phyloP scores from a whole-genome alignment of 768 basidiomycete genomes.

The Tricholoma matsutake region DNA sequence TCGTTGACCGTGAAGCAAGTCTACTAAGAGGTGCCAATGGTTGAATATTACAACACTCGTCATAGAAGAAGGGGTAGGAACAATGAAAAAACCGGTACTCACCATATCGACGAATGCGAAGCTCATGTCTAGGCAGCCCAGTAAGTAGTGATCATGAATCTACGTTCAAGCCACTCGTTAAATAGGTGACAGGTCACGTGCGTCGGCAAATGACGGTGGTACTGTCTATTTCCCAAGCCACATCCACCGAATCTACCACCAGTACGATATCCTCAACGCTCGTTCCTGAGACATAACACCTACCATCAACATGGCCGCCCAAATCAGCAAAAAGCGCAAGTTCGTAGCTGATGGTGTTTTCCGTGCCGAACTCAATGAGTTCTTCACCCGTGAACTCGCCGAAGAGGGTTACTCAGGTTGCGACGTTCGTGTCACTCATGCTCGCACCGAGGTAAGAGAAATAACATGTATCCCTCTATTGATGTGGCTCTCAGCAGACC shows the following conservation, averaged over 20 bases:
- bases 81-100: slow-evolving; percentile 1
- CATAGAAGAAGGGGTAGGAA: slow-evolving; percentile 39
- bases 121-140: too few relatives aligned
- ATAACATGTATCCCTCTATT: background rate
- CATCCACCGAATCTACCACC: background rate
- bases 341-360: slow-evolving; percentile 98
- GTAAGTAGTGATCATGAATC: too few relatives aligned
- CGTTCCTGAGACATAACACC: slow-evolving; percentile 2
- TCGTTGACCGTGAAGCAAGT: slow-evolving; percentile 46
- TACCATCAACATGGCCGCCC: slow-evolving; percentile 63
- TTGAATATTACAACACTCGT: slow-evolving; percentile 77
- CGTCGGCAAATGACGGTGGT: slow-evolving; percentile 22
- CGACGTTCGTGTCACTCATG: slow-evolving; percentile 99
- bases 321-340: slow-evolving; percentile 98
- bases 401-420: slow-evolving; percentile 99
- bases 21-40: slow-evolving; percentile 96
- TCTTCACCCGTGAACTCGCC: slow-evolving; percentile 96
- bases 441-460: slow-evolving; percentile 82
- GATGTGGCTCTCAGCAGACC: slow-evolving; percentile 1
- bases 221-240: slow-evolving; percentile 29
- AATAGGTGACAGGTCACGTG: slow-evolving; percentile 6
- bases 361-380: slow-evolving; percentile 98
- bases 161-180: background rate
- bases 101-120: background rate
- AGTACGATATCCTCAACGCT: slow-evolving; percentile 5